Base-by-base conservation (phyloP, 1,284 basidiomycete genomes). In the Microbotryum violaceum region DNA sequence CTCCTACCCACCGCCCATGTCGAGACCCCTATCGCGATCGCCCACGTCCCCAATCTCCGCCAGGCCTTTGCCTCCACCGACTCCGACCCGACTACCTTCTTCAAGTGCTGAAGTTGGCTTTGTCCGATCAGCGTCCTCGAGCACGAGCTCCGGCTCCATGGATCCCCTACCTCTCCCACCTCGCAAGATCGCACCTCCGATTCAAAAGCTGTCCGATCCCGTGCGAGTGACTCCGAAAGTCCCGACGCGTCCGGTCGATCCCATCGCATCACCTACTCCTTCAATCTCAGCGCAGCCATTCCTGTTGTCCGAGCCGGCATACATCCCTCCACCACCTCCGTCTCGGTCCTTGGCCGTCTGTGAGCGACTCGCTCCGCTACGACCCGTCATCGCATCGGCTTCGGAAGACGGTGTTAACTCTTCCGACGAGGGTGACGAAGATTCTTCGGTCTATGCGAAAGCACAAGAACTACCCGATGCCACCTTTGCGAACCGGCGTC, bases 401-500 rank as follows among this genome's bases (percentile, higher is more conserved):
- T 42, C 16, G 37, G 37, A 42, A 42, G 42, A 10, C 10, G 45
- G 12, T 8, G 44, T 18, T 7, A 62, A 56, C 27, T 58, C 53
- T 0, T 68, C 67, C 9, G 66, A 65, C 4, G 66, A 64, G 12
- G 64, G 60, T 10, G 69, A 68, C 9, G 68, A 69, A 8, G 54
- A 58, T 1, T 60, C 56, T 20, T 59, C 55, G 9, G 33, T 45
- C 18, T 54, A 51, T 4, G 49, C 49, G 31, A 47, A 47, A 23
- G 21, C 57, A 0, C 87, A 91, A 62, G 79, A 83, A 23, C 82
- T 90, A 58, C 91, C 91, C 0, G 91, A 94, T 74, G 81, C 83
- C 10, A 89, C 85, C 53, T 82, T 83, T 52, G 86, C 91, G 1
- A 93, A 89, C 27, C 83, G 91, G 9, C 82, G 86, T 0, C 86